Evolutionary conservation across 805 yeast genomes (phyloP).

Genomic region (Ascoidea asiatica): DNA sequence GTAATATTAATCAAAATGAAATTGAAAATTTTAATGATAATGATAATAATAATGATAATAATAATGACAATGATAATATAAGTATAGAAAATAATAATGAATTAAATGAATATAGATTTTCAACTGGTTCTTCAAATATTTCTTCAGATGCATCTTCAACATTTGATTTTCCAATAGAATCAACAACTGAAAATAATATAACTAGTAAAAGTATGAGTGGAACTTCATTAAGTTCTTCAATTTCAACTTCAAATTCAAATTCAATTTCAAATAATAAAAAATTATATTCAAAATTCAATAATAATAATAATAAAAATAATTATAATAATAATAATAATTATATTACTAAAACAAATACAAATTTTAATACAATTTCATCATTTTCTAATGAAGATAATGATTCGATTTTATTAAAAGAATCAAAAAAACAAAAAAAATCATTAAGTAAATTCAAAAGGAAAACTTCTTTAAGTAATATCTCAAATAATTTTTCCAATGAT

Average conservation of each 20-base stretch:
- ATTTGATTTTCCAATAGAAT: neutral
- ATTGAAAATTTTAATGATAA: neutral
- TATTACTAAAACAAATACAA: no score
- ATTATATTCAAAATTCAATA: no score
- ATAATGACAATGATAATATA: neutral
- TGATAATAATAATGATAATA: neutral
- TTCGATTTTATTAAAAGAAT: no score
- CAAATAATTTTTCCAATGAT: no score
- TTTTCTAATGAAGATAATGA: no score
- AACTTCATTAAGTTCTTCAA: neutral
- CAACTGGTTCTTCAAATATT: neutral
- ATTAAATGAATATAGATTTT: no score
- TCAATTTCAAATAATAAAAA: neutral
- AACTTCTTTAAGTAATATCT: no score
- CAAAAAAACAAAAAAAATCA: no score
- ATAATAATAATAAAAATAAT: no score
- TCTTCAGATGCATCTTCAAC: neutral
- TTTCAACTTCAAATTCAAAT: neutral
- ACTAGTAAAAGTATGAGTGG: neutral
- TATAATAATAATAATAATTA: no score
- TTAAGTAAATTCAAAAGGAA: no score
- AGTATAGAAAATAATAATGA: neutral
- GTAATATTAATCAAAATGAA: neutral
- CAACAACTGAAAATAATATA: slow-evolving; percentile 1
- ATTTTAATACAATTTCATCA: no score